Percentiles rank a stretch among this genome's conserved stretches.
phyloP scores from a whole-genome alignment of 257 asterid genomes.

The Echium plantagineum region DNA sequence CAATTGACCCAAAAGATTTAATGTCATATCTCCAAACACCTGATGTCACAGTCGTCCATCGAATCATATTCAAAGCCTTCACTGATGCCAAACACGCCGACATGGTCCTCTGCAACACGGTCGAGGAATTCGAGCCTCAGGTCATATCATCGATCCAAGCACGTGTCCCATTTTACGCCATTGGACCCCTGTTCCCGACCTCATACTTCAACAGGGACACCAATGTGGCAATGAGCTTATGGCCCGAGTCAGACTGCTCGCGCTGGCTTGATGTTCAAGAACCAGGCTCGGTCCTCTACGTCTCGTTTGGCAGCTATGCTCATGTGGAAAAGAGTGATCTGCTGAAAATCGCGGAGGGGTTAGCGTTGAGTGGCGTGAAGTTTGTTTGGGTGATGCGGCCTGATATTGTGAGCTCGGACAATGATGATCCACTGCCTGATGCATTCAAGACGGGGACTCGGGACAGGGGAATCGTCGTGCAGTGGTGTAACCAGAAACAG shows the following conservation, averaged over 20 bases:
- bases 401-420: constrained; percentile 27
- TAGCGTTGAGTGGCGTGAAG: constrained; percentile 18
- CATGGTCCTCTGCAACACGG: constrained; percentile 31
- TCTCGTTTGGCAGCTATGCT: constrained; percentile 43
- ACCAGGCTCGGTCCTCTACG: constrained; percentile 27
- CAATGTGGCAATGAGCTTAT: constrained; percentile 28
- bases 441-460: constrained; percentile 10
- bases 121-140: constrained; percentile 26
- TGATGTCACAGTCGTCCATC: constrained; percentile 20
- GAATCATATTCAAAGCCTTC: constrained; percentile 29
- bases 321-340: constrained; percentile 22
- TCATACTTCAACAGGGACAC: constrained; percentile 12
- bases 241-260: constrained; percentile 36
- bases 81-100: constrained; percentile 27
- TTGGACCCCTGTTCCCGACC: constrained; percentile 31
- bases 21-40: constrained; percentile 25
- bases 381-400: constrained; percentile 38
- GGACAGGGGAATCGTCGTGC: constrained; percentile 20
- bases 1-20: constrained; percentile 25
- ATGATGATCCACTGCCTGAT: constrained; percentile 20
- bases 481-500: constrained; percentile 33
- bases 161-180: constrained; percentile 11
- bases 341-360: constrained; percentile 29
- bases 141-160: constrained; percentile 18
- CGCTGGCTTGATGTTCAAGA: constrained; percentile 28